Evolutionary conservation across 768 basidiomycete genomes (phyloP), one percentile per base, ranked within the genome.

Genomic region (Lentinula guzmanii): DNA sequence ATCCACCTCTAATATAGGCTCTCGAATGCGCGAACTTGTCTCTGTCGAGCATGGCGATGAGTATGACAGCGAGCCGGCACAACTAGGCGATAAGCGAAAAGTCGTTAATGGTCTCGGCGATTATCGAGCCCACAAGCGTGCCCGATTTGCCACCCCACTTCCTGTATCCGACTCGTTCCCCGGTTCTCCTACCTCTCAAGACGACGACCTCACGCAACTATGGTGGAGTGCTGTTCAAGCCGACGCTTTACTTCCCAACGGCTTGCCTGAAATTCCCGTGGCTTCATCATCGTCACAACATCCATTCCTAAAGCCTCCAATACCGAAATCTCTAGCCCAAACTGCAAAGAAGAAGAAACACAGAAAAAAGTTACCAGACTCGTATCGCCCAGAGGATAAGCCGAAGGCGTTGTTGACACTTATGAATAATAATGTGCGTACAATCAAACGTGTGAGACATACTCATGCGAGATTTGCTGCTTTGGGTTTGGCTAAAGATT

Each of bases 221-320:
- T 93, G 91, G 91, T 93, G 91, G 91, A 77, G 82, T 33, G 87
- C 86, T 3, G 79, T 85, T 41, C 83, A 84, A 65, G 84, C 82
- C 2, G 84, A 88, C 65, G 68, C 76, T 1, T 75, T 91, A 21
- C 71, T 90, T 31, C 81, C 78, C 28, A 88, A 86, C 62, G 89
- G 87, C 9, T 74, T 91, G 28, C 89, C 88, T 3, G 70, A 71
- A 16, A 80, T 85, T 41, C 82, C 75, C 16, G 77, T 71, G 67
- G 74, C 71, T 34, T 73, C 70, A n/a, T 72, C 70, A 7, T 71
- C 65, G 43, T 66, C 56, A 61, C 64, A 64, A 63, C 66, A 62
- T 68, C 70, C 66, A 64, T 66, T 61, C 65, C 52, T 58, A 28
- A 62, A 31, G 63, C 60, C 62, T 65, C 37, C 64, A 59, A 45